Evolutionary conservation across 345 rosid species (phyloP).

Genomic region (Gossypium sturtianum): DNA sequence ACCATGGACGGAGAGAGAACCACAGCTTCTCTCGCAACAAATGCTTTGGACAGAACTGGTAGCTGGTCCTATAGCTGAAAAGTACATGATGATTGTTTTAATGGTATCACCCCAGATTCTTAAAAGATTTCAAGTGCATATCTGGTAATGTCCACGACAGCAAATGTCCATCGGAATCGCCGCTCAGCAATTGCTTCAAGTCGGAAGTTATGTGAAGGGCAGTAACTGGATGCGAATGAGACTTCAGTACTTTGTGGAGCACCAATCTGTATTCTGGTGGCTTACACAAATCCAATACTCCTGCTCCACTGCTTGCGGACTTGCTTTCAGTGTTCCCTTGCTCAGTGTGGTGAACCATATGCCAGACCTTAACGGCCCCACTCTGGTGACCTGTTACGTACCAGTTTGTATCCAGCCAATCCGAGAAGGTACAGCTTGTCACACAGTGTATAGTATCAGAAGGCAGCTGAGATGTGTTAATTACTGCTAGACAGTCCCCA

Average conservation of each 20-base stretch:
- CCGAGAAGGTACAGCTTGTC: slow-evolving; percentile 74
- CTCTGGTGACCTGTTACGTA: slow-evolving; percentile 98
- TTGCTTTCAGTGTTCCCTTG: slow-evolving; percentile 44
- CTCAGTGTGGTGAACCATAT: slow-evolving; percentile 71
- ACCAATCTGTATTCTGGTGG: slow-evolving; percentile 75
- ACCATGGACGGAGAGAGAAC: neutral
- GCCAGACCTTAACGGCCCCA: slow-evolving; percentile 96
- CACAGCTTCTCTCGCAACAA: neutral
- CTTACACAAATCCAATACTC: slow-evolving; percentile 54
- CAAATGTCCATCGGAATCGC: slow-evolving; percentile 84
- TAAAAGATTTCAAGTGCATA: slow-evolving; percentile 54
- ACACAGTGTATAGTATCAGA: slow-evolving; percentile 86
- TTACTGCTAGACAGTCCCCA: slow-evolving; percentile 91
- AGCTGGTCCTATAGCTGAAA: slow-evolving; percentile 7
- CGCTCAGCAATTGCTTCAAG: slow-evolving; percentile 88
- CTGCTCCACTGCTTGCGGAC: slow-evolving; percentile 36
- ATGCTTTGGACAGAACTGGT: neutral
- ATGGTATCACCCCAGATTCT: slow-evolving; percentile 43
- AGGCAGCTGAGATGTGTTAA: slow-evolving; percentile 87
- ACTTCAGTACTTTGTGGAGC: slow-evolving; percentile 75
- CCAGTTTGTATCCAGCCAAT: slow-evolving; percentile 94
- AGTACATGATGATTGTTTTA: neutral
- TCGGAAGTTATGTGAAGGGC: slow-evolving; percentile 75
- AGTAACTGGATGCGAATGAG: slow-evolving; percentile 78
- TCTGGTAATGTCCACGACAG: slow-evolving; percentile 85